Evolutionary conservation across 345 rosid genomes (phyloP).

Genomic region (Carallia pectinifolia): DNA sequence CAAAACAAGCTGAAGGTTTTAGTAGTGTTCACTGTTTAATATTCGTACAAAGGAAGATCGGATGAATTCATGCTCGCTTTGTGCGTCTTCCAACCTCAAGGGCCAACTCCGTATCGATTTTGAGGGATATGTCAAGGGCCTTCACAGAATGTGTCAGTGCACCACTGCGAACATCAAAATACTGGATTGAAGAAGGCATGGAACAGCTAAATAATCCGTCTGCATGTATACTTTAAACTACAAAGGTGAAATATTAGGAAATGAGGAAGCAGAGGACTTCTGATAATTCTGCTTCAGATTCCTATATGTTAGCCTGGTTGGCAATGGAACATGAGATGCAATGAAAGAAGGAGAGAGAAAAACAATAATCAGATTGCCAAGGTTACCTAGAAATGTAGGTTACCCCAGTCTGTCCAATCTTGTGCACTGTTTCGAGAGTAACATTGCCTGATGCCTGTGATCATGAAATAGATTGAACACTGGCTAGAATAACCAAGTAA

Average conservation of each 20-base stretch:
- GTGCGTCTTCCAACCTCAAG: constrained; percentile 90
- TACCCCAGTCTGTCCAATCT: constrained; percentile 94
- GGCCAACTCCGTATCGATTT: constrained; percentile 89
- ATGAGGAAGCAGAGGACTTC: not conserved
- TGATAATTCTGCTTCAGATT: not conserved
- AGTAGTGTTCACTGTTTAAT: too few relatives aligned
- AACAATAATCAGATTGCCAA: not conserved
- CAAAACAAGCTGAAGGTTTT: not conserved
- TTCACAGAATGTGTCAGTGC: constrained; percentile 90
- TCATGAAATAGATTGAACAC: constrained; percentile 14
- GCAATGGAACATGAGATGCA: not conserved
- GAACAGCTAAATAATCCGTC: not conserved
- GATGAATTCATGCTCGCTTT: constrained; percentile 56
- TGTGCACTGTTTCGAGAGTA: constrained; percentile 81
- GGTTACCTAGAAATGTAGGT: constrained; percentile 85
- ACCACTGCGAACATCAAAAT: constrained; percentile 53
- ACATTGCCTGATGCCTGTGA: constrained; percentile 93
- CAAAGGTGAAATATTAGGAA: too few relatives aligned
- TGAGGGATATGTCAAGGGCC: constrained; percentile 89
- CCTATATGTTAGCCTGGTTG: not conserved
- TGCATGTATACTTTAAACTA: not conserved
- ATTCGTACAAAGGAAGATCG: not conserved
- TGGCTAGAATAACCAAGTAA: not conserved
- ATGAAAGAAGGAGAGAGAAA: not conserved
- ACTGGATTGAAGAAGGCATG: not conserved